Evolutionary conservation across 2,329 filamentous ascomycete genomes (phyloP), one percentile per base, ranked within the genome.

Genomic region (Sphaerulina musiva): DNA sequence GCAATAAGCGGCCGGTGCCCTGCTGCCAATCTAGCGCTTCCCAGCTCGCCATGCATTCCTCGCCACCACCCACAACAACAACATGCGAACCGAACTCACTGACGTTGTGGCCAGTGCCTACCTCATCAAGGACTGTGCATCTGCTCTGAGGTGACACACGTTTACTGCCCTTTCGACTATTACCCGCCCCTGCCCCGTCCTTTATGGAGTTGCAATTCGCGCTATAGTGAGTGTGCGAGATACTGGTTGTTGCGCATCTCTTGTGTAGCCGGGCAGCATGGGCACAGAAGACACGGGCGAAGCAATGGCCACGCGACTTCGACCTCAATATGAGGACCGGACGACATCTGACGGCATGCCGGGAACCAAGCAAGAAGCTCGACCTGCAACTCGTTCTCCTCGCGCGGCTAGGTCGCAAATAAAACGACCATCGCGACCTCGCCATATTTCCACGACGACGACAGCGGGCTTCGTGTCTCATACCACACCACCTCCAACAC

Each of bases 381-480:
- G 53, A n/a, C 51, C 57, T 29, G 26, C 48, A 20, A 44, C 48
- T 6, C 38, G 31, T 11, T 54, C 55, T 6, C 29, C 46, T 14
- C 44, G 32, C 43, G 43, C 32, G 31, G 48, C 57, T 14, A 31
- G 36, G 45, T 26, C 46, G 34, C 43, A 43, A 14, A n/a, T 40
- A 8, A 55, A 55, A 17, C 51, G 48, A 42, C 45, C 52, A 11
- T 46, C 52, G 34, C 48, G 52, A 32, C 54, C 48, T 36, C 40
- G 46, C 20, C 42, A 44, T 23, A 29, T 51, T 9, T 50, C 53
- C 10, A 51, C 44, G 26, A 49, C 47, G 29, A 57, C 54, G 2
- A 62, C 60, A 4, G 55, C 55, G 31, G 57, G 57, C 51, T 62
- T 62, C 51, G 56, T 59, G 11, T 51, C 60, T 23, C 55, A 55